Evolutionary conservation across 2,329 filamentous ascomycete species (phyloP), one percentile per base, ranked within the genome.

Genomic region (Reticulascus tulasneorum): DNA sequence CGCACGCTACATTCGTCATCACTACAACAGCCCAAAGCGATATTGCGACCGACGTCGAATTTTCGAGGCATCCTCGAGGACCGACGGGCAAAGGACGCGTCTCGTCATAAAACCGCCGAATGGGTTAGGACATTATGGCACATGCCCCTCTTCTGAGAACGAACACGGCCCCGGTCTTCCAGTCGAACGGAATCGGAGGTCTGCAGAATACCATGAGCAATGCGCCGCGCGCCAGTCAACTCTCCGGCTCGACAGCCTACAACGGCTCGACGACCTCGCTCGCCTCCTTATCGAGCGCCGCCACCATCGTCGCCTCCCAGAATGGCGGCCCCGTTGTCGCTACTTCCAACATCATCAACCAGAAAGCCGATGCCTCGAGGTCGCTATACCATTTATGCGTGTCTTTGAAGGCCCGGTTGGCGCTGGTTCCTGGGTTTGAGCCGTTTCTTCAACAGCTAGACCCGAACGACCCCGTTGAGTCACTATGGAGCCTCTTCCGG

Each of bases 361-460:
- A 91, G 63, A 86, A 87, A 59, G 93, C 90, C 58, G 90, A 95
- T 59, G 90, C 93, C 47, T 87, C 86, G 37, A 77, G 84, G 41
- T 96, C 90, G 9, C 78, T 98, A 17, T 98, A 95, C 63, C 91
- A 97, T 63, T 95, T 94, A 60, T 97, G 93, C 60, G 76, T 94
- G 48, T 81, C 83, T 35, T 71, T 97, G 43, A 87, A 86, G 58
- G 81, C 84, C 64, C 81, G 93, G 45, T 70, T 98, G 43, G 75
- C 81, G 37, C 83, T 84, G 47, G 89, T 97, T 8, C 89, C 89
- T 5, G 84, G 79, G 40, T 96, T 97, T 56, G 81, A 88, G 45
- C 69, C 72, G 13, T 84, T 84, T 57, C 66, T 95, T 51, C 69
- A 77, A 34, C 76, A 89, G 51, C 82, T 93, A 51, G 77, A 84